Conservation (phyloP, 2,329 filamentous ascomycete species). For the Amesomyces nigricolor region DNA sequence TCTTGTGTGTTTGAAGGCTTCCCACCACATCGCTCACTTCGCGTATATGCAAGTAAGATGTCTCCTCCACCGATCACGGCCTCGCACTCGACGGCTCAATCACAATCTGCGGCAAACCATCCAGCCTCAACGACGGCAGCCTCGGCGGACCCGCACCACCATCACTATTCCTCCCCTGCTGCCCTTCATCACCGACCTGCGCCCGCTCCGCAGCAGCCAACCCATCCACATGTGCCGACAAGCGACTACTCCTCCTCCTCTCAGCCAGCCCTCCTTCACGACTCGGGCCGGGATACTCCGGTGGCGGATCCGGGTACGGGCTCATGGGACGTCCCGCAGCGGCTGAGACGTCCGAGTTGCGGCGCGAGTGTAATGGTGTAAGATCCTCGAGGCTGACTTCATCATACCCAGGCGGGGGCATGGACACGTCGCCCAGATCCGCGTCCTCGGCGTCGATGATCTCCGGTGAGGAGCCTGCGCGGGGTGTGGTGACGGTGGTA, state of each 20-base stretch:
- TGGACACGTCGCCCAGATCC: slow-evolving; percentile 42
- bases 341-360: slow-evolving; percentile 13
- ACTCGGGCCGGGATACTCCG: slow-evolving; percentile 41
- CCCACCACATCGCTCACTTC: too few relatives aligned
- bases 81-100: slow-evolving; percentile 48
- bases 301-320: slow-evolving; percentile 45
- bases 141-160: slow-evolving; percentile 35
- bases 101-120: slow-evolving; percentile 50
- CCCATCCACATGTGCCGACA: slow-evolving; percentile 32
- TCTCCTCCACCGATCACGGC: slow-evolving; percentile 20
- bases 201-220: slow-evolving; percentile 22
- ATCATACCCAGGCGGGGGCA: slow-evolving; percentile 50
- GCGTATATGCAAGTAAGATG: too few relatives aligned
- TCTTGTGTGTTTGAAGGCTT: too few relatives aligned
- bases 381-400: slow-evolving; percentile 31
- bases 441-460: slow-evolving; percentile 41
- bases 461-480: slow-evolving; percentile 45
- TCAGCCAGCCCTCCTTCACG: not conserved
- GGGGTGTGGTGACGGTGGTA: slow-evolving; percentile 17
- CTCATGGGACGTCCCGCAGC: slow-evolving; percentile 22
- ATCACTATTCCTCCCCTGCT: slow-evolving; percentile 15
- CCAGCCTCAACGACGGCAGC: slow-evolving; percentile 48
- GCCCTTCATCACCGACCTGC: not conserved
- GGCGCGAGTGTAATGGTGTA: slow-evolving; percentile 28
- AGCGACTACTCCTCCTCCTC: slow-evolving; percentile 21